Evolutionary conservation across 768 basidiomycete genomes (phyloP), one percentile per base, ranked within the genome.

Genomic region (Lentinula edodes): DNA sequence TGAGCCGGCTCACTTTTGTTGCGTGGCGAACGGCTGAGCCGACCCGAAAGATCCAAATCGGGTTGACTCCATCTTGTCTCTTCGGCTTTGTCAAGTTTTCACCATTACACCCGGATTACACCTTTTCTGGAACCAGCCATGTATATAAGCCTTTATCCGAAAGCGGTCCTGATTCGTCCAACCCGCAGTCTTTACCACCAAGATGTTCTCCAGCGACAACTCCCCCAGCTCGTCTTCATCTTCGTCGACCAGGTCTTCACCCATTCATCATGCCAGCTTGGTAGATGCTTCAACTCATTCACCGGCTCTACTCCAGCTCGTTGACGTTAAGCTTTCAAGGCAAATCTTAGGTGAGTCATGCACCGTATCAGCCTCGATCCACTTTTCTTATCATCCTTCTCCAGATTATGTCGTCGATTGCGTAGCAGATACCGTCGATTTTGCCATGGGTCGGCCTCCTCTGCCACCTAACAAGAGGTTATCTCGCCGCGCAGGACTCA

Each of bases 391-490:
- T 66, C 63, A 50, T 63, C 62, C 45, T 52, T 46, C 50, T 52
- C n/a, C 64, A 91, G 90, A 91, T 61, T 86, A 89, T 73, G 75
- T 88, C 60, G 81, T 89, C 13, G 88, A 91, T 71, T 78, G 73
- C 23, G 86, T 90, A 7, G 75, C 81, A 6, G 89, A 91, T 63
- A 86, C 89, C 0, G 90, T 91, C 58, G 87, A 90, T 73, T 89
- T 80, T 68, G 88, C 89, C 13, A 83, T 91, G 73, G 84, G 86
- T n/a, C 81, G 86, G 34, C 78, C 87, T 16, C 80, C 85, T 18
- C 65, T 79, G 2, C 79, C 84, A 16, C 77, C 82, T 10, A 83
- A 85, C 20, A 83, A 84, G 61, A 61, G 76, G 2, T 57, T 73
- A 42, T 68, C 78, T 18, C 78, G 83, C 56, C 78, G 77, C 56